Evolutionary conservation across 495 filamentous ascomycete genomes (phyloP), one percentile per base, ranked within the genome.

Genomic region (Hypoxylon fuscum): DNA sequence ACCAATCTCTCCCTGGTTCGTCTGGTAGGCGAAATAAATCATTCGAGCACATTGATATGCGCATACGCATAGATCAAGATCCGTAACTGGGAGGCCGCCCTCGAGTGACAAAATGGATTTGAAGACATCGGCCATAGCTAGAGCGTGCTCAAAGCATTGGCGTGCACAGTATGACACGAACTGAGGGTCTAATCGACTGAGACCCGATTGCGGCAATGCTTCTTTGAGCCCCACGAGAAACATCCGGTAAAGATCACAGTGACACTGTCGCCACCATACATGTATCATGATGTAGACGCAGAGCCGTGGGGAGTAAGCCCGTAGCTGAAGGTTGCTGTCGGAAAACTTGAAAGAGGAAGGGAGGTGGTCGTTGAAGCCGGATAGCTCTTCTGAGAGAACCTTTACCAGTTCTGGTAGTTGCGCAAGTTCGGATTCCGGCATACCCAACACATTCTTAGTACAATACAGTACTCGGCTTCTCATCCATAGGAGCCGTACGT

Each of bases 201-300:
- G 51, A 11, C 61, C 67, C 0, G 59, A 59, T 8, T 68, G 71
- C 7, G 77, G 68, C 3, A 81, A 69, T 1, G 77, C 74, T 22
- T 81, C 80, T 20, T 74, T 72, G 14, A 83, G 66, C 1, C 77
- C 76, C 0, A 67, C 62, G n/a, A 81, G 59, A 22, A 76, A 77
- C 11, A 81, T 64, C 9, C 80, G 75, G 57, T 77, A 81, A 2
- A 83, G 69, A 58, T 83, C 80, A 29, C 79, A 75, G 37, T 81
- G 71, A 45, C 80, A 83, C 44, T 81, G 80, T 22, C 77, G 57
- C 79, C 80, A 81, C 76, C 72, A 77, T 2, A 81, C 71, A 44
- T 83, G 80, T 11, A 80, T 80, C 77, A 79, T 81, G 58, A 83
- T 65, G 43, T 78, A 81, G 37, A 81, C 76, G 27, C 76, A 76